phyloP scores from a whole-genome alignment of 1,284 basidiomycete species.

The Inonotus obliquus region DNA sequence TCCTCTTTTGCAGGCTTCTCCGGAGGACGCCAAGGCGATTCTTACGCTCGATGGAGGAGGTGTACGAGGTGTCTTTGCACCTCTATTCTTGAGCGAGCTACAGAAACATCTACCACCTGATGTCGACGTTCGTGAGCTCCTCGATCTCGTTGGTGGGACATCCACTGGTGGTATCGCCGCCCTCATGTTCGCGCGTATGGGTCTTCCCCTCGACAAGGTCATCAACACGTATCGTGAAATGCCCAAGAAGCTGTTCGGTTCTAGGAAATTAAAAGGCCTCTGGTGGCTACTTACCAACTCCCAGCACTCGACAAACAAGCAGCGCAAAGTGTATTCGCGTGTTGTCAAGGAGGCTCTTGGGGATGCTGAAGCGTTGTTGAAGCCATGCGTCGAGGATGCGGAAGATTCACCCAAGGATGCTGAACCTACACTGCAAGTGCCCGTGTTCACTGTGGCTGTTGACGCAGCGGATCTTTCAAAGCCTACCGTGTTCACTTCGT shows the following conservation, averaged over 20 bases:
- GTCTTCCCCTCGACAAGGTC: constrained; percentile 6
- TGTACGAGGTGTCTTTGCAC: constrained; percentile 16
- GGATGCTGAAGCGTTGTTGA: constrained; percentile 8
- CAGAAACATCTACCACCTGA: constrained; percentile 12
- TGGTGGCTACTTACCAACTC: constrained; percentile 17
- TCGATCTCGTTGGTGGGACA: constrained; percentile 17
- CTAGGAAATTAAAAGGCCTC: constrained; percentile 1
- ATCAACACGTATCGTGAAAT: constrained; percentile 8
- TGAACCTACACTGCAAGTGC: background rate
- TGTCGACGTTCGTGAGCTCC: constrained; percentile 13
- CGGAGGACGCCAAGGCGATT: constrained; percentile 8
- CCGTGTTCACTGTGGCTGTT: constrained; percentile 13
- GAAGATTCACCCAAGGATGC: background rate
- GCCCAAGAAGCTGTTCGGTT: constrained; percentile 13
- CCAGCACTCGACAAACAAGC: constrained; percentile 15
- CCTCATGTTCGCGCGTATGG: constrained; percentile 13
- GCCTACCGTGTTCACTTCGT: constrained; percentile 16
- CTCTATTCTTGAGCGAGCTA: constrained; percentile 12
- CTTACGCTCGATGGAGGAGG: constrained; percentile 17
- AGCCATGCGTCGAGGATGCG: background rate
- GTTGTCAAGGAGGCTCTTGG: constrained; percentile 11
- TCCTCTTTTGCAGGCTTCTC: constrained; percentile 1
- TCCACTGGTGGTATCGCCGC: constrained; percentile 16
- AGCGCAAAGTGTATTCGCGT: constrained; percentile 6
- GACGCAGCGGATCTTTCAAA: constrained; percentile 9